phyloP scores from a whole-genome alignment of 177 flowering plant species.

The Vitis hybrid region DNA sequence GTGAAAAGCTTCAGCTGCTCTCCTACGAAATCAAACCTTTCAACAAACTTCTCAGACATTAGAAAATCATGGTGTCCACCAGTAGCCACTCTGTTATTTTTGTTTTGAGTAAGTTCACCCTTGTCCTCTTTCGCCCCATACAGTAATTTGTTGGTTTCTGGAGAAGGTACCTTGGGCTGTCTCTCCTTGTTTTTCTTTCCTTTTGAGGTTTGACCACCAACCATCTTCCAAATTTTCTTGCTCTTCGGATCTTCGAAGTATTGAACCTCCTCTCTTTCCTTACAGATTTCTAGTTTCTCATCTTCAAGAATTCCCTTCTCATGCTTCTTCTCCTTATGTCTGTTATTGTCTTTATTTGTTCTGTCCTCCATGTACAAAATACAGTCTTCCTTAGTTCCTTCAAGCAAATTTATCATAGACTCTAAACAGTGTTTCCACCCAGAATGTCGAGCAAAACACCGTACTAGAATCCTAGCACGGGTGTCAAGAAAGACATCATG shows the following conservation, averaged over 20 bases:
- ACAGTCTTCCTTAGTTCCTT: slow-evolving; percentile 22
- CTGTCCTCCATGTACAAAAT: slow-evolving; percentile 6
- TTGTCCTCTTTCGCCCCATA: background rate
- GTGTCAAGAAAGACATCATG: slow-evolving; percentile 30
- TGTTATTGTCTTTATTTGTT: background rate
- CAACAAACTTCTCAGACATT: slow-evolving; percentile 29
- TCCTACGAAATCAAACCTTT: background rate
- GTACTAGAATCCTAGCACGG: slow-evolving; percentile 20
- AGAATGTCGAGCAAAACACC: slow-evolving; percentile 15
- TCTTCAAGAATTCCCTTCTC: too few relatives aligned
- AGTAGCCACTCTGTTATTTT: too few relatives aligned
- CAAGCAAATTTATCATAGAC: slow-evolving; percentile 27
- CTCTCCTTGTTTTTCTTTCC: background rate
- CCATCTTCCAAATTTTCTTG: background rate
- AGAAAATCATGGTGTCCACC: background rate
- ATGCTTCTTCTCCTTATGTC: background rate
- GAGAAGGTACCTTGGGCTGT: background rate
- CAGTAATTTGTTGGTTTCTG: background rate
- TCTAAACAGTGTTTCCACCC: slow-evolving; percentile 27
- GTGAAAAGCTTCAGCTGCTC: slow-evolving; percentile 19
- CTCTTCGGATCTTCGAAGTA: background rate
- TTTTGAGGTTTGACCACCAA: background rate
- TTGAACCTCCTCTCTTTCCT: background rate
- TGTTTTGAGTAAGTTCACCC: background rate
- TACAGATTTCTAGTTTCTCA: background rate